These are phyloP conservation scores for Hymenoscyphus fraxineus DNA, from an alignment of 2,329 filamentous ascomycete genomes.

Conservation along the genomic window DNA sequence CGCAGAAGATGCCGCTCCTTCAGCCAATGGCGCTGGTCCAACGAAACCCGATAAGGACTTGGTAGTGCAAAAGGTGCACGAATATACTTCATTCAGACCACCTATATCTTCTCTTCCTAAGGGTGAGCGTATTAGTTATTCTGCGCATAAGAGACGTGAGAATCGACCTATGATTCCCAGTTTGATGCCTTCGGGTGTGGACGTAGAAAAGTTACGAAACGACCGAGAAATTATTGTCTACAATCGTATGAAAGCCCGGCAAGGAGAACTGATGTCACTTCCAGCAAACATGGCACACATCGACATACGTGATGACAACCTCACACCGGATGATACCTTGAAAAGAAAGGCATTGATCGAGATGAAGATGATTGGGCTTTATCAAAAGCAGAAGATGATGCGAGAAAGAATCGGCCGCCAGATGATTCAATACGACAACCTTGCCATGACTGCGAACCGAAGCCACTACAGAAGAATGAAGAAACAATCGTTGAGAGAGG, in stretches of 20 bases:
- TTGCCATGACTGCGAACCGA: slow-evolving; percentile 95
- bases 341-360: slow-evolving; percentile 92
- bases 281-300: slow-evolving; percentile 84
- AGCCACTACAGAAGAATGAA: slow-evolving; percentile 89
- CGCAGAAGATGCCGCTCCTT: slow-evolving; percentile 33
- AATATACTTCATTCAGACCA: slow-evolving; percentile 58
- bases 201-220: slow-evolving; percentile 79
- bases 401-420: slow-evolving; percentile 84
- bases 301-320: slow-evolving; percentile 69
- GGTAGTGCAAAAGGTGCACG: slow-evolving; percentile 46
- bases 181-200: slow-evolving; percentile 82
- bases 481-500: slow-evolving; percentile 93
- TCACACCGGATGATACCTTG: slow-evolving; percentile 71
- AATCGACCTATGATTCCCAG: slow-evolving; percentile 80
- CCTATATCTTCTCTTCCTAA: slow-evolving; percentile 51
- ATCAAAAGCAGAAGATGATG: slow-evolving; percentile 81
- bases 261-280: slow-evolving; percentile 76
- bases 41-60: slow-evolving; percentile 35
- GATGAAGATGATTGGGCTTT: slow-evolving; percentile 85
- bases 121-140: slow-evolving; percentile 63
- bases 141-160: slow-evolving; percentile 71
- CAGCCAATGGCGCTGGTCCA: slow-evolving; percentile 36
- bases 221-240: slow-evolving; percentile 86
- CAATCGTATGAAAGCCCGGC: slow-evolving; percentile 83
- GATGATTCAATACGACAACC: slow-evolving; percentile 93